These are phyloP conservation scores for Candida sp. DNA, from an alignment of 1,139 yeast species.

Conservation along the genomic window DNA sequence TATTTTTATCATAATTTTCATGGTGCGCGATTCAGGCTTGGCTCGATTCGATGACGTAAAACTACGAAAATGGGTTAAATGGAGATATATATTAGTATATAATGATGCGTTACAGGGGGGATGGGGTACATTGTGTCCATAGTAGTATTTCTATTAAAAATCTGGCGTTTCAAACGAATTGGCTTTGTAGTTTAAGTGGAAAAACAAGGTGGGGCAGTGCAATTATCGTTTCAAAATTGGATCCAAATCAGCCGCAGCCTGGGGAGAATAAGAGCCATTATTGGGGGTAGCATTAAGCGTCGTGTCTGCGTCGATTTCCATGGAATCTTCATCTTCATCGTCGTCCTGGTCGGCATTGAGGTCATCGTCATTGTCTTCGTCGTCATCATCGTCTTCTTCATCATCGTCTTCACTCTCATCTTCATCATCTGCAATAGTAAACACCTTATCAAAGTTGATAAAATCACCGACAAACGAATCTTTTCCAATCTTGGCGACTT, in stretches of 20 bases:
- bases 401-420: conserved; percentile 10
- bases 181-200: background rate
- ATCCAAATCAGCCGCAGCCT: background rate
- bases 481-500: conserved; percentile 14
- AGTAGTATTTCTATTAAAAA: no score
- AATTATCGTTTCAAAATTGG: background rate
- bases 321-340: conserved; percentile 7
- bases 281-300: background rate
- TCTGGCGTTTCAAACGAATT: background rate
- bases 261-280: background rate
- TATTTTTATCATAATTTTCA: background rate
- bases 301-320: background rate
- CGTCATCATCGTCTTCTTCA: conserved; percentile 13
- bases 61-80: background rate
- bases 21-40: background rate
- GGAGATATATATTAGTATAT: background rate
- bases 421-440: conserved; percentile 9
- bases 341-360: conserved; percentile 18
- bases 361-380: conserved; percentile 10
- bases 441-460: conserved; percentile 20
- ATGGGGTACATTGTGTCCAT: background rate
- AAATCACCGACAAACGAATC: conserved; percentile 32
- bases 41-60: background rate
- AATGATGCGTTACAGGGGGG: background rate
- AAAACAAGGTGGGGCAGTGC: background rate